These are phyloP conservation scores for Malassezia arunalokei DNA, from an alignment of 1,284 basidiomycete species.

Conservation along the genomic window DNA sequence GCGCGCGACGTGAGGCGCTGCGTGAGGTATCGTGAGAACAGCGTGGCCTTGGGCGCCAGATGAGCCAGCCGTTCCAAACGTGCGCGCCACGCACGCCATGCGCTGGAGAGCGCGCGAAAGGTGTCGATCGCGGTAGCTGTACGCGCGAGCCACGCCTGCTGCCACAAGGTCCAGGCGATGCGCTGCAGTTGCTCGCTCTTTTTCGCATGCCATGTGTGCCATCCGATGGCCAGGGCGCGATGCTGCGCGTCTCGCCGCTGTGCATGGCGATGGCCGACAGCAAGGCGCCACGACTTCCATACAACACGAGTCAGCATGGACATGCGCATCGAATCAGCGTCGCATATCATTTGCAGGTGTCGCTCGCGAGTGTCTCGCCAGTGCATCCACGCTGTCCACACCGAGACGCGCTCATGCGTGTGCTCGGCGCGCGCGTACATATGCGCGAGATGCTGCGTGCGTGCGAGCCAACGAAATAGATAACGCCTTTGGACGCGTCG, in stretches of 20 bases:
- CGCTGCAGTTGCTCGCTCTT: not conserved
- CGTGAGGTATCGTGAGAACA: not conserved
- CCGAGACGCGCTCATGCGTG: not conserved
- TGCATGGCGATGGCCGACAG: too few species aligned
- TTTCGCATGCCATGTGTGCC: not conserved
- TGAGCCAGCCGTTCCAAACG: not conserved
- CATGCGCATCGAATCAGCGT: too few species aligned
- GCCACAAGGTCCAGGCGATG: not conserved
- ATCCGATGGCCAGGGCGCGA: not conserved
- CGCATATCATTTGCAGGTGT: too few species aligned
- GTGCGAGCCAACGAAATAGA: not conserved
- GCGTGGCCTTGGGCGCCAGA: not conserved
- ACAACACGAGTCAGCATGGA: too few species aligned
- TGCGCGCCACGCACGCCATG: not conserved
- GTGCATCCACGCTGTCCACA: not conserved
- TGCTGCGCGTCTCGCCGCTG: not conserved
- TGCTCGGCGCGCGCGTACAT: not conserved
- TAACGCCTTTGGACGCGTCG: not conserved
- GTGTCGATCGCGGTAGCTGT: not conserved
- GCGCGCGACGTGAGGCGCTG: not conserved
- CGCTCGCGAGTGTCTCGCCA: not conserved
- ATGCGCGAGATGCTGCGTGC: not conserved
- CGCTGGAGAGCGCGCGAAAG: not conserved
- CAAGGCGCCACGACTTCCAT: too few species aligned
- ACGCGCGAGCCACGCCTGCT: not conserved